Evolutionary conservation across 2,329 filamentous ascomycete genomes (phyloP).

Genomic region (Pestalotiopsis sp.): DNA sequence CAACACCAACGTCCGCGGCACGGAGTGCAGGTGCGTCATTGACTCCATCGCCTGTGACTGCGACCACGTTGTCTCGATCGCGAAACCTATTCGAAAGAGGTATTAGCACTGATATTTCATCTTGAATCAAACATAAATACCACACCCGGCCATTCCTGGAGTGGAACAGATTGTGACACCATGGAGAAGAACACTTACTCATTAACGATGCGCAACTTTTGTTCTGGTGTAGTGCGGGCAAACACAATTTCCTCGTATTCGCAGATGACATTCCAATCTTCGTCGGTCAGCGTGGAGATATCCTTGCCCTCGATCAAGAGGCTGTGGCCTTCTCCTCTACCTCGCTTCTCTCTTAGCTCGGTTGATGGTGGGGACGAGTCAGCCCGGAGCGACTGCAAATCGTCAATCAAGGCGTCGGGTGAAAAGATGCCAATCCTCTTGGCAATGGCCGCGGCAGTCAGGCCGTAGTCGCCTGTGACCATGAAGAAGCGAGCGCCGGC

Average conservation of each 20-base stretch:
- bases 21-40: conserved; percentile 69
- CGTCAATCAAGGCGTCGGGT: conserved; percentile 40
- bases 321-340: conserved; percentile 17
- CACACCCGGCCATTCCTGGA: no score
- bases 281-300: conserved; percentile 55
- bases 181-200: conserved; percentile 50
- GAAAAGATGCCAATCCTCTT: conserved; percentile 66
- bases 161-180: conserved; percentile 46
- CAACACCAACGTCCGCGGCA: conserved; percentile 68
- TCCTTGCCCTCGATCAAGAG: conserved; percentile 56
- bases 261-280: conserved; percentile 49
- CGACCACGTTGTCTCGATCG: conserved; percentile 62
- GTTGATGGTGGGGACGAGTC: conserved; percentile 14
- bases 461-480: conserved; percentile 78
- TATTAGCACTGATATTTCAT: not conserved
- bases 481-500: conserved; percentile 77
- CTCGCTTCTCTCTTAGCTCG: conserved; percentile 22
- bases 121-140: no score
- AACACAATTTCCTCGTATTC: conserved; percentile 65
- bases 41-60: conserved; percentile 68
- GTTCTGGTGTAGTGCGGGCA: conserved; percentile 69
- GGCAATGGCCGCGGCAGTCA: conserved; percentile 75
- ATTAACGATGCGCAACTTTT: conserved; percentile 74
- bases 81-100: conserved; percentile 45
- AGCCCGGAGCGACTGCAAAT: conserved; percentile 15